phyloP scores from a whole-genome alignment of 78 protist species.

The Chrysochromulina parva region DNA sequence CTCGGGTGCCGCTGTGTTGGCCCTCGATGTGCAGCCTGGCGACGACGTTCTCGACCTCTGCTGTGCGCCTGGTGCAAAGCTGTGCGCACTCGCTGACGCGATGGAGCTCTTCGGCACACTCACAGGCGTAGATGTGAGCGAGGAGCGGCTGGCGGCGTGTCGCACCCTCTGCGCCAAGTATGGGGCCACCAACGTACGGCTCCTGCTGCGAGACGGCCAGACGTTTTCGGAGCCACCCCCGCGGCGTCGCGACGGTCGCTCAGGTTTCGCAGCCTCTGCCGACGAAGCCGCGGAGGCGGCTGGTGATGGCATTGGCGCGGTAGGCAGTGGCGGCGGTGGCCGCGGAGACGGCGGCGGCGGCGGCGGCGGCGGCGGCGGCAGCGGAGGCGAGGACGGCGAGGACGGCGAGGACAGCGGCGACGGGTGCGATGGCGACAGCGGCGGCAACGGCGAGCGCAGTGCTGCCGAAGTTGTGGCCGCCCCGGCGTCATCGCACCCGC shows the following conservation, averaged over 20 bases:
- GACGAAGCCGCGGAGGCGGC: not conserved
- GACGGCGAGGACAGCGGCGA: not conserved
- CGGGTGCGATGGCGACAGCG: not conserved
- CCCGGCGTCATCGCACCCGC: too few relatives aligned
- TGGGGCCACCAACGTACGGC: conserved; percentile 13
- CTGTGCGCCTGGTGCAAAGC: conserved; percentile 80
- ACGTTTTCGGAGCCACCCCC: not conserved
- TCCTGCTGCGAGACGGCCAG: conserved; percentile 14
- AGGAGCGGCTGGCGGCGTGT: conserved; percentile 27
- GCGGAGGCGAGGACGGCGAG: not conserved
- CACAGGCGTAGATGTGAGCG: conserved; percentile 51
- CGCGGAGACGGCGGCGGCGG: not conserved
- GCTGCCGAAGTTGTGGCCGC: too few relatives aligned
- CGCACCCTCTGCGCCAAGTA: conserved; percentile 17
- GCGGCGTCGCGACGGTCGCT: not conserved
- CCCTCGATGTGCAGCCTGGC: conserved; percentile 52
- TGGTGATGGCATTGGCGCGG: not conserved
- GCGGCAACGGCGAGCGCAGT: not conserved
- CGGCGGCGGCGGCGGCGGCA: not conserved
- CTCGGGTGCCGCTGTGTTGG: conserved; percentile 69
- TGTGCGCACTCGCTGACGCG: conserved; percentile 48
- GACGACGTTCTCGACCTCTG: conserved; percentile 72
- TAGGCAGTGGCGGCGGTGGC: not conserved
- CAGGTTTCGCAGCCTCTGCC: too few relatives aligned
- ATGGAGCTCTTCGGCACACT: conserved; percentile 35